phyloP scores from a whole-genome alignment of 306 rosid species.

The Sphenostylis stenocarpa region DNA sequence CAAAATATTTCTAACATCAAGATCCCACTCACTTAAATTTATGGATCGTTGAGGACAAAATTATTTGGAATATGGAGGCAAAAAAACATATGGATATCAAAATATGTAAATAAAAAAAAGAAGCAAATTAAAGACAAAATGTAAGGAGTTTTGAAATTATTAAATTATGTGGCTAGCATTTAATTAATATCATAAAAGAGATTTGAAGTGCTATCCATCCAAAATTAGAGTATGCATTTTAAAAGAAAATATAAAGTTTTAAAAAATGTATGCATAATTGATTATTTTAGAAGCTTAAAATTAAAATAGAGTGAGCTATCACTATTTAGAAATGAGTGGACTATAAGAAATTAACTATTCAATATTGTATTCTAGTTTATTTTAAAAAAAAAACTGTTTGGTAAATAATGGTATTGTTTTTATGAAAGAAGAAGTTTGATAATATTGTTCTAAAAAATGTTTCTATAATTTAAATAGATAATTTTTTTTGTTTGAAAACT shows the following conservation, averaged over 20 bases:
- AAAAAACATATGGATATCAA: neutral
- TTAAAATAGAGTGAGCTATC: neutral
- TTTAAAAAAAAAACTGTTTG: neutral
- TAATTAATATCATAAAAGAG: neutral
- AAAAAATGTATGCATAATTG: neutral
- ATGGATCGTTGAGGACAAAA: neutral
- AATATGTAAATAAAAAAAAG: neutral
- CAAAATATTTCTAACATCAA: neutral
- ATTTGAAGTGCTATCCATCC: neutral
- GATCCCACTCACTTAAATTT: neutral
- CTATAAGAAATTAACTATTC: neutral
- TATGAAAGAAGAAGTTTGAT: neutral
- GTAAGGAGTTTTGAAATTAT: neutral
- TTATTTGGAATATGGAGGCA: neutral
- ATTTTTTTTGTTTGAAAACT: neutral
- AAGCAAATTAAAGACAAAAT: neutral
- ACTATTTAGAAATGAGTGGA: neutral
- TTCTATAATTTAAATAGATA: neutral
- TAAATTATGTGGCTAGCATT: neutral
- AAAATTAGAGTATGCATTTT: neutral
- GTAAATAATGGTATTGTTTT: neutral
- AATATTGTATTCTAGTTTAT: neutral
- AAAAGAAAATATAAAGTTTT: neutral
- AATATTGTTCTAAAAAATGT: neutral
- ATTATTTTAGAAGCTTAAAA: neutral